Conservation (phyloP, 176 grass and related monocot genomes). For the Oryza meyeriana region DNA sequence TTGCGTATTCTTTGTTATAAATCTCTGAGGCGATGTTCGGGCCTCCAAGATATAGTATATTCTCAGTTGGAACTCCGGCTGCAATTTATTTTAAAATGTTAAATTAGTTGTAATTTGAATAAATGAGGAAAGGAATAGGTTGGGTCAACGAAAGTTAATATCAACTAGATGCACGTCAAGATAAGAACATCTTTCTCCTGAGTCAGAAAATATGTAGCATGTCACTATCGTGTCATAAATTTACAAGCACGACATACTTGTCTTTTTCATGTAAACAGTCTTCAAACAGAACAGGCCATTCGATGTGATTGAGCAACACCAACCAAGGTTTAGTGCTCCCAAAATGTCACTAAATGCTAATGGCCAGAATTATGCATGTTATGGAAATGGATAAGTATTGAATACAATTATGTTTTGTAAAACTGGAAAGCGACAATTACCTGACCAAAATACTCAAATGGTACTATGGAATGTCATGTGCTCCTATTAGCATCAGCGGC, state of each 20-base stretch:
- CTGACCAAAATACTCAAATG: background rate
- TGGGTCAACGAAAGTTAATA: background rate
- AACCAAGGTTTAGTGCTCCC: background rate
- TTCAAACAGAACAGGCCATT: constrained; percentile 6
- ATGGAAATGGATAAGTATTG: constrained; percentile 5
- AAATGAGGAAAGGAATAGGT: background rate
- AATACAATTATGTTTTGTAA: background rate
- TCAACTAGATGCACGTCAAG: background rate
- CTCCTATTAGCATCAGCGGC: constrained; percentile 8
- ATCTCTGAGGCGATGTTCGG: constrained; percentile 98
- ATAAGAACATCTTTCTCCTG: constrained; percentile 17
- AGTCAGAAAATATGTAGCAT: background rate
- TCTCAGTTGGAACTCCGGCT: constrained; percentile 95
- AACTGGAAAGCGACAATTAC: constrained; percentile 20
- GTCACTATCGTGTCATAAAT: constrained; percentile 26
- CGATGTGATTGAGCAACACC: constrained; percentile 22
- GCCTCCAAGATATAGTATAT: constrained; percentile 97
- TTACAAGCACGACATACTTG: background rate
- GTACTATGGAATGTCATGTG: background rate
- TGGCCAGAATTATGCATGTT: constrained; percentile 7
- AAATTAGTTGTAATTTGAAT: constrained; percentile 1
- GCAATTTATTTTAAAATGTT: constrained; percentile 30
- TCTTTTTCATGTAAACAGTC: background rate
- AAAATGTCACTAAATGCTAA: constrained; percentile 5
- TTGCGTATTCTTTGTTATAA: constrained; percentile 99